Evolutionary conservation across 176 grass and related monocot species (phyloP), one percentile per base, ranked within the genome.

Genomic region (Secale cereale): DNA sequence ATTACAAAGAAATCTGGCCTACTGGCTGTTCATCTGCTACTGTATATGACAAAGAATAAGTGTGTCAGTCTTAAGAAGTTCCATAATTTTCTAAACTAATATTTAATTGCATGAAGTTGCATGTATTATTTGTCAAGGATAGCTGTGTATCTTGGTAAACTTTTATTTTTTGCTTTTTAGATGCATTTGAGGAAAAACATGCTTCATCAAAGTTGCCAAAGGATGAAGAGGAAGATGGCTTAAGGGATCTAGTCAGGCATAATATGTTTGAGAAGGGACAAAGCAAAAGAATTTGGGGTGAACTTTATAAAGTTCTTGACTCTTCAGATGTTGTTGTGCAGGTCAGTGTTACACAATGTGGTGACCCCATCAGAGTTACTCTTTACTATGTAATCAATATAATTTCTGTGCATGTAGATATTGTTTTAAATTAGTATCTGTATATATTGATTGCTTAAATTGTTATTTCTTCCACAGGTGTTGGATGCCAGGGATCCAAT

Each of bases 241-340:
- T 98, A 77, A 85, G 91, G 43, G 43, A 46, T 46, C 43, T 46
- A 46, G 43, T 46, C 13, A 46, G 43, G 43, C 43, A 46, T 81
- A 98, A 91, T 17, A 98, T 98, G 95, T 98, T 98, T 78, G 95
- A 95, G 85, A 98, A 95, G 65, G 95, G 95, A 22, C 92, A 95
- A 63, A 95, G 92, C 84, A 98, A 98, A 84, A 85, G 92, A 86
- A 98, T 98, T 30, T 98, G 95, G 95, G 92, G 95, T 91, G 95
- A 98, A 87, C 85, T 98, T 17, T 98, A 98, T 89, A 98, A 95
- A 92, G 95, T 98, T 82, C 81, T 95, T 31, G 92, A 98, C 76
- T 98, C 95, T 29, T 98, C 92, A n/a, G 92, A 95, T 88, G 95
- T 98, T 65, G 95, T 98, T 73, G 92, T 95, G 72, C 92, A 98